phyloP scores from a whole-genome alignment of 108 stramenopile species.

The Nitzschia sp. region DNA sequence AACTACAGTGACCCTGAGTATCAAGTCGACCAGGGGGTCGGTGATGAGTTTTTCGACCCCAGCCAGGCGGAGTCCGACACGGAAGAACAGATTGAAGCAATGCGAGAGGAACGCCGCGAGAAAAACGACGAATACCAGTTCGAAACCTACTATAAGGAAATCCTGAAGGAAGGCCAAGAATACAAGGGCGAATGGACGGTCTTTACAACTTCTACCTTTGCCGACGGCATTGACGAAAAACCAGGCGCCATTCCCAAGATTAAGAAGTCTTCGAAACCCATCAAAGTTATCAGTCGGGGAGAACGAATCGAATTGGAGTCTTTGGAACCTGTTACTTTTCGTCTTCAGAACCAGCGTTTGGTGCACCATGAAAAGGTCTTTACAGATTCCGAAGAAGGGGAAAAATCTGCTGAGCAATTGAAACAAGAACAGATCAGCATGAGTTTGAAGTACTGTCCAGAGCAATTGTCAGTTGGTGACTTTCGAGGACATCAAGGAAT shows the following conservation, averaged over 20 bases:
- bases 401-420: conserved; percentile 1
- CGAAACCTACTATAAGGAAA: conserved; percentile 76
- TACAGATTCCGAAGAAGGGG: conserved; percentile 15
- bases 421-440: conserved; percentile 30
- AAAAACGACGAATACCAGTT: conserved; percentile 90
- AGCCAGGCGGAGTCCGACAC: conserved; percentile 22
- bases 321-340: background rate
- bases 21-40: conserved; percentile 58
- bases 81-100: conserved; percentile 77
- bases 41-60: conserved; percentile 53
- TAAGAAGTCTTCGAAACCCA: conserved; percentile 41
- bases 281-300: conserved; percentile 63
- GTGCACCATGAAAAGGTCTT: conserved; percentile 70
- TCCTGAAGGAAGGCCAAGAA: conserved; percentile 61
- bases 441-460: conserved; percentile 51
- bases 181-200: conserved; percentile 87
- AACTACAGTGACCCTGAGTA: conserved; percentile 86
- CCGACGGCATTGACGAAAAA: conserved; percentile 21
- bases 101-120: conserved; percentile 81
- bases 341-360: conserved; percentile 59
- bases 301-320: conserved; percentile 46
- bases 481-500: conserved; percentile 86
- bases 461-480: conserved; percentile 57
- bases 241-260: conserved; percentile 17
- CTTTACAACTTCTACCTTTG: conserved; percentile 77